phyloP scores from a whole-genome alignment of 2,329 filamentous ascomycete genomes.

The Sclerotinia subarctica region DNA sequence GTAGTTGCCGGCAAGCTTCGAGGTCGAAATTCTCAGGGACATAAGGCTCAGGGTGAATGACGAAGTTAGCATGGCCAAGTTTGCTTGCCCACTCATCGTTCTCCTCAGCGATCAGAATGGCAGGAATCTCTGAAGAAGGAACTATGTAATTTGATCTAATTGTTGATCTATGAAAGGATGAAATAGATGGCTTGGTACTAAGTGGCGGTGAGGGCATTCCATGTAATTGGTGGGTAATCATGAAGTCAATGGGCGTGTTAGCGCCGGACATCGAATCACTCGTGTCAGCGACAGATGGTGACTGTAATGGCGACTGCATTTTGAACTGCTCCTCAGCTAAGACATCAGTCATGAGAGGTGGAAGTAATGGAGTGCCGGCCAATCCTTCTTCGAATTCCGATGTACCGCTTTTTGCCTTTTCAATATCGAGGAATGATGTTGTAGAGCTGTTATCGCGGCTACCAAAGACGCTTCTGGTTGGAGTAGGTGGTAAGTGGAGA shows the following conservation, averaged over 20 bases:
- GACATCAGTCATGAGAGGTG: constrained; percentile 66
- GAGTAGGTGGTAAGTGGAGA: constrained; percentile 56
- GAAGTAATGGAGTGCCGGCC: constrained; percentile 79
- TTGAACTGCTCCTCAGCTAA: constrained; percentile 49
- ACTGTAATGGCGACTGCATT: constrained; percentile 79
- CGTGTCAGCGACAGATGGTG: constrained; percentile 68
- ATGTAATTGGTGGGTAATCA: constrained; percentile 44
- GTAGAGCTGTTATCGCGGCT: constrained; percentile 49
- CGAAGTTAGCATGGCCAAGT: constrained; percentile 92
- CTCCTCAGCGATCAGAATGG: constrained; percentile 65
- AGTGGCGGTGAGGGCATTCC: constrained; percentile 65
- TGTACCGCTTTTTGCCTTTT: constrained; percentile 49
- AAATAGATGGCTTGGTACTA: constrained; percentile 71
- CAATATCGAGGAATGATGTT: constrained; percentile 48
- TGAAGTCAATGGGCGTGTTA: constrained; percentile 45
- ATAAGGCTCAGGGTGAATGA: constrained; percentile 79
- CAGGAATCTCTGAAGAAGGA: constrained; percentile 55
- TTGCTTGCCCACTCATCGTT: constrained; percentile 80
- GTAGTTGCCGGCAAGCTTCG: constrained; percentile 58
- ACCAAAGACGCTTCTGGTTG: constrained; percentile 61
- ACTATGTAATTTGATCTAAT: constrained; percentile 46
- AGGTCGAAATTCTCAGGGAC: constrained; percentile 58
- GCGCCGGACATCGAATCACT: constrained; percentile 41
- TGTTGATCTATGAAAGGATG: constrained; percentile 61
- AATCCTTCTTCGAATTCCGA: constrained; percentile 57